Percentiles rank a stretch among this genome's conserved stretches.
These are phyloP conservation scores for Sutorius eximius DNA, from an alignment of 1,284 basidiomycete genomes.

Conservation along the genomic window DNA sequence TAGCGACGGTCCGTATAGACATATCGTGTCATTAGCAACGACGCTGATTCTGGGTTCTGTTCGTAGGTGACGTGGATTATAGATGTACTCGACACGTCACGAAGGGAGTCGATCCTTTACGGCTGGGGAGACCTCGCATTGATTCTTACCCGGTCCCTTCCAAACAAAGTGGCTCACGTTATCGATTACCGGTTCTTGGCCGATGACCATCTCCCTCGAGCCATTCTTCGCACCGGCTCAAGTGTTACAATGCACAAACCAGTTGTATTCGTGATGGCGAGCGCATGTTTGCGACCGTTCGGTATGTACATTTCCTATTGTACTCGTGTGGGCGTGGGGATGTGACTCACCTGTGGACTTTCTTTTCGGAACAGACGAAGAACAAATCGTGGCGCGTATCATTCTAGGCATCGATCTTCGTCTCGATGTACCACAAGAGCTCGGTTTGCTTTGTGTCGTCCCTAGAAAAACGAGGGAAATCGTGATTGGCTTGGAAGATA, in stretches of 20 bases:
- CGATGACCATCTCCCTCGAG: background rate
- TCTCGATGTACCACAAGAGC: conserved; percentile 9
- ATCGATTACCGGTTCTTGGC: background rate
- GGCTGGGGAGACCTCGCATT: conserved; percentile 7
- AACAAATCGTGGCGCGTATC: conserved; percentile 7
- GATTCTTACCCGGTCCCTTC: background rate
- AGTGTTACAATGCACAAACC: background rate
- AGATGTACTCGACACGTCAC: background rate
- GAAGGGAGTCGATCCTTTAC: background rate
- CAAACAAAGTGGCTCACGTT: conserved; percentile 2
- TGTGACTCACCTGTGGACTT: background rate
- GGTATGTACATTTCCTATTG: conserved; percentile 9
- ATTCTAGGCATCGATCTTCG: conserved; percentile 12
- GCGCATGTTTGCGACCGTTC: conserved; percentile 3
- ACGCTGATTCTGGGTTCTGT: background rate
- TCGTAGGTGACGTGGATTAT: background rate
- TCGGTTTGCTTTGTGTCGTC: conserved; percentile 13
- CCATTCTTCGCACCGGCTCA: conserved; percentile 2
- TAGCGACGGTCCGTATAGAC: conserved; percentile 13
- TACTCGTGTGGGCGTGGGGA: background rate
- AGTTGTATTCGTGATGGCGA: conserved; percentile 8
- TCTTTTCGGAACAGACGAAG: conserved; percentile 6
- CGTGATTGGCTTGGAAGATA: conserved; percentile 1
- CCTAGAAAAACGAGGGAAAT: conserved; percentile 13
- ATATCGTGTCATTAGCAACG: background rate